phyloP scores from a whole-genome alignment of 768 basidiomycete species.

The Rhizopogon vulgaris region DNA sequence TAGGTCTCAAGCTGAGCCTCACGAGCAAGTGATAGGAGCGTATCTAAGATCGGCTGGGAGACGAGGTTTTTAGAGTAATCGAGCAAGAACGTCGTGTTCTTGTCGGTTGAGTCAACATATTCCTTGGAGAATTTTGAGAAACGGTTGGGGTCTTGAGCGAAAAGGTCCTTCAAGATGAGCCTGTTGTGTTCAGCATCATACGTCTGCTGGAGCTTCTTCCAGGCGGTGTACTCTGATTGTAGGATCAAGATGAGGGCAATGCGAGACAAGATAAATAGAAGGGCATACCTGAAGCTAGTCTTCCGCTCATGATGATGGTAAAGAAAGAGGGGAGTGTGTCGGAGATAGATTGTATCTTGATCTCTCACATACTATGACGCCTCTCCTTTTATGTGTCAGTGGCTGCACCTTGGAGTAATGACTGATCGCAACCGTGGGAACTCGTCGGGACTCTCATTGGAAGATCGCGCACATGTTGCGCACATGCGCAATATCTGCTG shows the following conservation, averaged over 20 bases:
- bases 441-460: background rate
- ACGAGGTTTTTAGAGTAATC: slow-evolving; percentile 98
- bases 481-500: too few species aligned
- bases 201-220: slow-evolving; percentile 85
- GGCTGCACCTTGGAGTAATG: background rate
- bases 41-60: slow-evolving; percentile 74
- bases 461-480: background rate
- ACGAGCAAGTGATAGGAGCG: slow-evolving; percentile 72
- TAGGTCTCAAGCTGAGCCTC: slow-evolving; percentile 83
- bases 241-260: slow-evolving; percentile 1
- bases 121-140: slow-evolving; percentile 81
- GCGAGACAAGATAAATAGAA: background rate
- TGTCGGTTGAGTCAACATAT: slow-evolving; percentile 62
- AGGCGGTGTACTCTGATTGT: slow-evolving; percentile 71
- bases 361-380: background rate
- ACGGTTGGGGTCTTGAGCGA: slow-evolving; percentile 79
- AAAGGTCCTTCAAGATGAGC: slow-evolving; percentile 89
- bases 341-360: background rate
- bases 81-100: slow-evolving; percentile 76
- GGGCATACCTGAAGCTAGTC: slow-evolving; percentile 49
- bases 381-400: slow-evolving; percentile 9
- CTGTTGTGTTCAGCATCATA: slow-evolving; percentile 67
- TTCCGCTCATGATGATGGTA: slow-evolving; percentile 50
- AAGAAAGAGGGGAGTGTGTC: slow-evolving; percentile 1
- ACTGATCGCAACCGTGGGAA: slow-evolving; percentile 19